Conservation (phyloP, 331 rosid species). For the Quercus lobata region DNA sequence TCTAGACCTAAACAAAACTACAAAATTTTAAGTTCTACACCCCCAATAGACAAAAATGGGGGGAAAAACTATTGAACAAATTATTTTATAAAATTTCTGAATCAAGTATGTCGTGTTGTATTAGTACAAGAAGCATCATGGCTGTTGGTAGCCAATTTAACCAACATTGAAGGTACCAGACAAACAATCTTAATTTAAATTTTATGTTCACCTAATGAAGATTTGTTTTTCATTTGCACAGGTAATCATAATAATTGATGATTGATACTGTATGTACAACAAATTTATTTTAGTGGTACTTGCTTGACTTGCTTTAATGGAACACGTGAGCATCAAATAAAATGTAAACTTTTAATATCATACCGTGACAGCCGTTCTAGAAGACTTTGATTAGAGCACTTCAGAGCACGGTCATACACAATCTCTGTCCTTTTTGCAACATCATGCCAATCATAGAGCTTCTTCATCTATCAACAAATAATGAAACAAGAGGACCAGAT, state of each 20-base stretch:
- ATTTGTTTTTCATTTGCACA: not conserved
- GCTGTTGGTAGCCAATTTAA: not conserved
- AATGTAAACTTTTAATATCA: slow-evolving; percentile 8
- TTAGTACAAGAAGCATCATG: not conserved
- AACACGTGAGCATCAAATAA: not conserved
- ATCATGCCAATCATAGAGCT: slow-evolving; percentile 82
- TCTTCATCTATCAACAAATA: slow-evolving; percentile 42
- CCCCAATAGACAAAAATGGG: too few relatives aligned
- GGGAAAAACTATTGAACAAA: not conserved
- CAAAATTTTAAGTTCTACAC: too few relatives aligned
- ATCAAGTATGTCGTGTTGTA: not conserved
- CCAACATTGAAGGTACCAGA: not conserved
- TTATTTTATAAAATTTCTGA: not conserved
- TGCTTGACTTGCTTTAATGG: not conserved
- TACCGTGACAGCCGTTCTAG: slow-evolving; percentile 65
- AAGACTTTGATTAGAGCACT: slow-evolving; percentile 60
- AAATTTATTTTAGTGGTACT: not conserved
- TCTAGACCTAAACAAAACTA: too few relatives aligned
- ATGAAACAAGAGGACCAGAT: not conserved
- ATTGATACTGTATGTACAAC: not conserved
- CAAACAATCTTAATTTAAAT: not conserved
- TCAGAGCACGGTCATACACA: slow-evolving; percentile 70
- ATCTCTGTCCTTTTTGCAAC: slow-evolving; percentile 75
- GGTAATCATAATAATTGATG: not conserved
- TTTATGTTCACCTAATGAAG: not conserved